phyloP scores from a whole-genome alignment of 164 flowering plant species.

The Vitis cinerea region DNA sequence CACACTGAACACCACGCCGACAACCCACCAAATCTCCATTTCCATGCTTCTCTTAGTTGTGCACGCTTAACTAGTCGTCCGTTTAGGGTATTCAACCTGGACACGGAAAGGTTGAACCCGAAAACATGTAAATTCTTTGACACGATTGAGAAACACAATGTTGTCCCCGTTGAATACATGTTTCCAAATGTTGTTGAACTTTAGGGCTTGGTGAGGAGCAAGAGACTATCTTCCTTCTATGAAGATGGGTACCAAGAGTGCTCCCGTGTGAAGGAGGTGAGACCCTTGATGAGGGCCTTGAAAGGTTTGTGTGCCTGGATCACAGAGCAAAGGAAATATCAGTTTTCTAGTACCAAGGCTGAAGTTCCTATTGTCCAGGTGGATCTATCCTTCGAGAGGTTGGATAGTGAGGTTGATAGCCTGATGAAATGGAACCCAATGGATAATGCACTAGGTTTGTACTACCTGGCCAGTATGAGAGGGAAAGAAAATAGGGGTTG shows the following conservation, averaged over 20 bases:
- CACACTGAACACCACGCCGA: too few species aligned
- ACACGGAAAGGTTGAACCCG: constrained; percentile 88
- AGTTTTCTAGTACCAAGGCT: constrained; percentile 77
- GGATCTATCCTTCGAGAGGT: constrained; percentile 82
- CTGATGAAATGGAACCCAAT: constrained; percentile 96
- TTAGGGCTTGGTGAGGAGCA: constrained; percentile 79
- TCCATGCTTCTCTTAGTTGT: background rate
- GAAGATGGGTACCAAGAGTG: constrained; percentile 98
- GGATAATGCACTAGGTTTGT: constrained; percentile 89
- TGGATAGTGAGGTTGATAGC: constrained; percentile 83
- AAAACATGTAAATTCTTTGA: constrained; percentile 82
- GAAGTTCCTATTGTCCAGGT: constrained; percentile 87
- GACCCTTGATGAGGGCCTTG: constrained; percentile 85
- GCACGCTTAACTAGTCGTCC: constrained; percentile 87
- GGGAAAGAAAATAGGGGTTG: constrained; percentile 99
- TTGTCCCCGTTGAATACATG: constrained; percentile 85
- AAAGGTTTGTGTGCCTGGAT: constrained; percentile 90
- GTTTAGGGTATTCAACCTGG: constrained; percentile 88
- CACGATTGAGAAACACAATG: constrained; percentile 76
- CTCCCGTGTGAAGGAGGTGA: constrained; percentile 91
- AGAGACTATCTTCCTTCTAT: constrained; percentile 87
- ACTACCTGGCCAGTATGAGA: constrained; percentile 91
- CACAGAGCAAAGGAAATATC: constrained; percentile 83
- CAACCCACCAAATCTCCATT: too few species aligned
- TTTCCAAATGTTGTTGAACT: constrained; percentile 95